Evolutionary conservation across 2,329 filamentous ascomycete genomes (phyloP).

Genomic region (Stachybotrys chlorohalonatus): DNA sequence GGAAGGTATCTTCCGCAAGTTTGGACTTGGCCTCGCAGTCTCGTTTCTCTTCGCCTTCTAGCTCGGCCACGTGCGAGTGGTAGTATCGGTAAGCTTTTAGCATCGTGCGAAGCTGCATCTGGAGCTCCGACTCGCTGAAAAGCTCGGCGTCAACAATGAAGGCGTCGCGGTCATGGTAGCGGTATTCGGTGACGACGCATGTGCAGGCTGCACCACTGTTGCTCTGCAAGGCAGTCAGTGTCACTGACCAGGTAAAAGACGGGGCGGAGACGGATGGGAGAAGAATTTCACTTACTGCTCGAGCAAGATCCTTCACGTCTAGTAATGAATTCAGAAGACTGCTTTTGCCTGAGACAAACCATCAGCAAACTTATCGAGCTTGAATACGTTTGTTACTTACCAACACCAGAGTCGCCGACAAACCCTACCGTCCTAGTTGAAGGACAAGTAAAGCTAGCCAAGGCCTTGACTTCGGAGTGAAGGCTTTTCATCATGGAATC

Average conservation of each 20-base stretch:
- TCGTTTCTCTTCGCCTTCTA: constrained; percentile 14
- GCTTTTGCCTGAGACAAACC: constrained; percentile 28
- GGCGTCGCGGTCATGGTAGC: constrained; percentile 21
- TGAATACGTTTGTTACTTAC: constrained; percentile 13
- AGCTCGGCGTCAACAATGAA: constrained; percentile 24
- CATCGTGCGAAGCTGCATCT: constrained; percentile 22
- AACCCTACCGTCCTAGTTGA: constrained; percentile 33
- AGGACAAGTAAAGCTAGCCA: constrained; percentile 28
- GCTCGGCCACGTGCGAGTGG: constrained; percentile 13
- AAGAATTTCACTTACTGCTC: constrained; percentile 24
- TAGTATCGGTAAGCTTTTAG: constrained; percentile 27
- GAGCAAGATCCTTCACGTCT: constrained; percentile 27
- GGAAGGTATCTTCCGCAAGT: constrained; percentile 27
- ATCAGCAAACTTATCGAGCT: background rate
- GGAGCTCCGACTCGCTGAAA: constrained; percentile 21
- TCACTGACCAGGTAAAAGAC: too few species aligned
- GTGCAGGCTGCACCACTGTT: constrained; percentile 35
- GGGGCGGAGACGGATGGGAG: too few species aligned
- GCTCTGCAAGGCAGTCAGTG: constrained; percentile 21
- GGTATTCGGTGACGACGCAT: constrained; percentile 37
- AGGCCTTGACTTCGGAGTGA: constrained; percentile 16
- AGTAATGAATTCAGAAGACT: constrained; percentile 40
- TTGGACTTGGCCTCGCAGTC: constrained; percentile 12
- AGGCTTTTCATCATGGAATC: constrained; percentile 29
- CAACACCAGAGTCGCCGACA: constrained; percentile 38